Percentiles rank a stretch among this genome's conserved stretches.
These are phyloP conservation scores for Claviceps sp. DNA, from an alignment of 2,329 filamentous ascomycete species.

Conservation along the genomic window DNA sequence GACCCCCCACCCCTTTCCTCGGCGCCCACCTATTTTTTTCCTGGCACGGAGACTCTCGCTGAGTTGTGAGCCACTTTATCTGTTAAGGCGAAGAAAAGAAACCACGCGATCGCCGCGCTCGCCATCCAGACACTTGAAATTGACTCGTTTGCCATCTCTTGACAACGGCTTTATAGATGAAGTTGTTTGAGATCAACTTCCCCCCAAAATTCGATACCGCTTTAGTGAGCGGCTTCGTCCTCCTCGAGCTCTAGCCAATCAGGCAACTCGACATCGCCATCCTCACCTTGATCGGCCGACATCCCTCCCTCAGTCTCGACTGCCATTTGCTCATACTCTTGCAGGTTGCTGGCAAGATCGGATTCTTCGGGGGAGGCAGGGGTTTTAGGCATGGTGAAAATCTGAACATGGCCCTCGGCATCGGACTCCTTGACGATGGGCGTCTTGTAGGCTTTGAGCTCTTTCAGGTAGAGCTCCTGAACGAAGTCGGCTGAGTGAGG, in stretches of 20 bases:
- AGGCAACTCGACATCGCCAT: slow-evolving; percentile 43
- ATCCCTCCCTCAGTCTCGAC: slow-evolving; percentile 93
- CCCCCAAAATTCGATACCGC: neutral
- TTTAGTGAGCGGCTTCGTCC: slow-evolving; percentile 37
- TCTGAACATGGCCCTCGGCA: slow-evolving; percentile 80
- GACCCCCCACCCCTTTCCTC: neutral
- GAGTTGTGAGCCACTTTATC: neutral
- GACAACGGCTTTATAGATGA: neutral
- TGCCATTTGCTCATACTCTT: slow-evolving; percentile 86
- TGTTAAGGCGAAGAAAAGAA: neutral
- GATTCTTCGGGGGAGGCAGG: slow-evolving; percentile 86
- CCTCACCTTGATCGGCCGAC: slow-evolving; percentile 43
- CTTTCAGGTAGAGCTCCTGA: slow-evolving; percentile 93
- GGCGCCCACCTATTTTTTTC: neutral
- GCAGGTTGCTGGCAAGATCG: slow-evolving; percentile 80
- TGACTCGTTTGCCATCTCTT: neutral
- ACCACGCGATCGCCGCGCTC: neutral
- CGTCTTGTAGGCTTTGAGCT: slow-evolving; percentile 91
- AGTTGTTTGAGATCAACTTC: neutral
- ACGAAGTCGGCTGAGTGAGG: slow-evolving; percentile 72
- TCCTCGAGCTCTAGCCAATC: slow-evolving; percentile 79
- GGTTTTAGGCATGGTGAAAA: slow-evolving; percentile 66
- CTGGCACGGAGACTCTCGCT: neutral
- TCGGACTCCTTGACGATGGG: slow-evolving; percentile 73
- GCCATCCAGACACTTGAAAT: neutral